These are phyloP conservation scores for Naematelia encephala DNA, from an alignment of 768 basidiomycete genomes.

Conservation along the genomic window DNA sequence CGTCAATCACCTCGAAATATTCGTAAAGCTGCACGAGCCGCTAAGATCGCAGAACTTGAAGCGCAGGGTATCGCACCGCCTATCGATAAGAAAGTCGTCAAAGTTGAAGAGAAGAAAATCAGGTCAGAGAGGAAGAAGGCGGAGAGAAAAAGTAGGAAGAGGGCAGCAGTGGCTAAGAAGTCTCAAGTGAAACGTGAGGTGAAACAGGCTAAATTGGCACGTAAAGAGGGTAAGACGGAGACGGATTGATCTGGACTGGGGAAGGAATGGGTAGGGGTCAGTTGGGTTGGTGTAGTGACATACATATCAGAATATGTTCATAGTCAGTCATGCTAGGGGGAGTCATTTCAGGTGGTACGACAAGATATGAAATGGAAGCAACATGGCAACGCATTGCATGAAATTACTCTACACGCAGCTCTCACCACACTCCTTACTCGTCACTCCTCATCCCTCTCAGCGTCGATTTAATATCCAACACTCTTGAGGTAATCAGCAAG, in stretches of 20 bases:
- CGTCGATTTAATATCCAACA: conserved; percentile 34
- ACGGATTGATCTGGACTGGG: too few species aligned
- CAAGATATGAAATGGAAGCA: too few species aligned
- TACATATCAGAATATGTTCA: too few species aligned
- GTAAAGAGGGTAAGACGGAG: background rate
- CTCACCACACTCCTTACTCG: background rate
- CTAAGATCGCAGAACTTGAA: background rate
- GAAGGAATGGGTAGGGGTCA: too few species aligned
- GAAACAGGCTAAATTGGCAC: background rate
- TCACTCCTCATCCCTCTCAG: background rate
- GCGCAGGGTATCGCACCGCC: background rate
- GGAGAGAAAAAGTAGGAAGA: background rate
- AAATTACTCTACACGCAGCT: background rate
- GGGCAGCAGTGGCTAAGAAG: background rate
- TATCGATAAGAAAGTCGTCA: background rate
- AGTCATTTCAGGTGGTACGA: too few species aligned
- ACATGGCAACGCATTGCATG: background rate
- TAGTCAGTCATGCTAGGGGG: too few species aligned
- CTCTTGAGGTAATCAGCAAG: conserved; percentile 74
- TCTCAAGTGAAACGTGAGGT: background rate
- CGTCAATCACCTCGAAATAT: background rate
- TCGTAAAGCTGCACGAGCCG: background rate
- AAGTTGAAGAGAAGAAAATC: background rate
- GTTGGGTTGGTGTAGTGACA: too few species aligned
- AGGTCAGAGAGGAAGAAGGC: background rate